A percentile compares a stretch with the other conserved stretches of the same genome.
phyloP scores from a whole-genome alignment of 2,329 filamentous ascomycete species.

The Aspergillus intermedius region DNA sequence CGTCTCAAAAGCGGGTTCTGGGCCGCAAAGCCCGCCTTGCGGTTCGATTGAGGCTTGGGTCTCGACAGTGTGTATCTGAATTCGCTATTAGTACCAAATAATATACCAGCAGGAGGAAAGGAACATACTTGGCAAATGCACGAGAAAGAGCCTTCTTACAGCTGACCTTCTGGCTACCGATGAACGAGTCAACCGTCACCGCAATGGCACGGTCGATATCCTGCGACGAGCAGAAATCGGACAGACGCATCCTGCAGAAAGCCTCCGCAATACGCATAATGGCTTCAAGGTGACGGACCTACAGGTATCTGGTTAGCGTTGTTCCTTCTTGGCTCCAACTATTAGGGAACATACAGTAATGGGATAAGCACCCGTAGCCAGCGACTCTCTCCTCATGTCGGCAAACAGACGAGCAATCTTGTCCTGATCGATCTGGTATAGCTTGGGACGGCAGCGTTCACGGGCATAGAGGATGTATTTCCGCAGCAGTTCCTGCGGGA shows the following conservation, averaged over 20 bases:
- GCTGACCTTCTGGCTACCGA: slow-evolving; percentile 92
- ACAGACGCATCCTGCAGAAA: slow-evolving; percentile 97
- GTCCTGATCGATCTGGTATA: slow-evolving; percentile 97
- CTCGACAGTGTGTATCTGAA: slow-evolving; percentile 34
- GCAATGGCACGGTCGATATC: slow-evolving; percentile 97
- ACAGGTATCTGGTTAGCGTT: slow-evolving; percentile 30
- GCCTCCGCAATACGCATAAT: slow-evolving; percentile 93
- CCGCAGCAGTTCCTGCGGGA: slow-evolving; percentile 80
- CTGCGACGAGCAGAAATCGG: slow-evolving; percentile 80
- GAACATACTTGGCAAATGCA: slow-evolving; percentile 91
- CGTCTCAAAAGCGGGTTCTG: slow-evolving; percentile 13
- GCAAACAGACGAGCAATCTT: slow-evolving; percentile 91
- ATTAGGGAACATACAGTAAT: slow-evolving; percentile 69
- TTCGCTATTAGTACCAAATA: slow-evolving; percentile 6
- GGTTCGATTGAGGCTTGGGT: slow-evolving; percentile 35
- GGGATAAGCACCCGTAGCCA: slow-evolving; percentile 92
- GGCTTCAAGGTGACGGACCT: slow-evolving; percentile 91
- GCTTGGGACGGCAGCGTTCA: slow-evolving; percentile 80
- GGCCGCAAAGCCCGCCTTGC: slow-evolving; percentile 30
- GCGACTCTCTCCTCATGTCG: slow-evolving; percentile 87
- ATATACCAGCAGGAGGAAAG: slow-evolving; percentile 19
- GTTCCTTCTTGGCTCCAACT: background rate
- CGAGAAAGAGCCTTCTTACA: slow-evolving; percentile 93
- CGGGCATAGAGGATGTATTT: slow-evolving; percentile 97
- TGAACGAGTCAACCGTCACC: slow-evolving; percentile 92